Base-by-base conservation (phyloP, 306 rosid genomes). In the Begonia masoniana region DNA sequence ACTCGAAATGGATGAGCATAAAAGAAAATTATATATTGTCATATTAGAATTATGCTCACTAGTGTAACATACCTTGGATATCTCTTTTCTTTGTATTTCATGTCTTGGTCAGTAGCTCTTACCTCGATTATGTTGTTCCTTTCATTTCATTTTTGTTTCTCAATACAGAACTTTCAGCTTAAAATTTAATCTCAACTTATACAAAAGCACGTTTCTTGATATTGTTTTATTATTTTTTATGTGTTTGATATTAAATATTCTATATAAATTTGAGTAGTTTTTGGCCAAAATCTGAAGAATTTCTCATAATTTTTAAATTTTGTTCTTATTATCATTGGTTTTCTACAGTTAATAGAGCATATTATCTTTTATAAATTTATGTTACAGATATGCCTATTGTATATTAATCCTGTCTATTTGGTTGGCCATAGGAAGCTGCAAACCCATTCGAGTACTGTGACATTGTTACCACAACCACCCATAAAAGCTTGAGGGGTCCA, bases 401-500 rank as follows among this genome's bases (percentile, higher is more conserved):
- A 10, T 45, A 43, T 45, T n/a, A 45, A 45, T 41, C 3, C 7
- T 50, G 12, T 21, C 13, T 5, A 41, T 17, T 31, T 55, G 47
- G 19, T 48, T 62, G 45, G 54, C 41, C 58, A 42, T 57, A 88
- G 96, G 96, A 84, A 79, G 96, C 92, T 53, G 79, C 79, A 13
- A 62, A 84, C 54, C 96, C 96, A 5, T 88, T 88, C 52, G 92
- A 79, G 67, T 79, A 52, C 68, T 88, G 96, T 75, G 96, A 84
- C 75, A 71, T 88, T 12, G 96, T 88, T 43, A 88, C 94, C 8
- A 88, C 94, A 59, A 88, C 96, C 39, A 88, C 96, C 63, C 96
- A 88, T 73, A 88, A 88, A 78, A 88, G 96, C 43, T 76, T 88
- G 74, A 78, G 96, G 63, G 96, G 96, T 59, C 96, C 96, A 0